A percentile compares a stretch with the other conserved stretches of the same genome.
These are phyloP conservation scores for Closterium sp. DNA, from an alignment of 139 green algal genomes.

Conservation along the genomic window DNA sequence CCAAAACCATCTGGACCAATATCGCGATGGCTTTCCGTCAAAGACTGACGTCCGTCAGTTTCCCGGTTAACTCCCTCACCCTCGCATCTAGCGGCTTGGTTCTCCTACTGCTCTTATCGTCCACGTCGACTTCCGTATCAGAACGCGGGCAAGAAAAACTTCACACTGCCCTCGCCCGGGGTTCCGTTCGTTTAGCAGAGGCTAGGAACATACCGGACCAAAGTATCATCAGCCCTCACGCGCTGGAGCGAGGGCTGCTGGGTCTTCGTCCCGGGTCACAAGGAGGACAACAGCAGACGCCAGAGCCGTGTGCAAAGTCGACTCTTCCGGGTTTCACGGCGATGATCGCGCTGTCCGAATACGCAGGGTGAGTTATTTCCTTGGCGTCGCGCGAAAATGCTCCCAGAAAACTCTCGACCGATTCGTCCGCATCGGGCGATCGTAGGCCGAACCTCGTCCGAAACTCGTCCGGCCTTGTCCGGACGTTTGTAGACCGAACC, in stretches of 20 bases:
- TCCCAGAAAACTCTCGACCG: too few species aligned
- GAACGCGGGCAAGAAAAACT: background rate
- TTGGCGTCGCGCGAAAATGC: too few species aligned
- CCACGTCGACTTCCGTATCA: background rate
- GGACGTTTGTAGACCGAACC: too few species aligned
- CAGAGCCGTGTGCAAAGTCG: background rate
- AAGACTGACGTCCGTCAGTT: background rate
- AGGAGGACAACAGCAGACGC: background rate
- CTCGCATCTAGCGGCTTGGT: background rate
- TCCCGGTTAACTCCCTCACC: background rate
- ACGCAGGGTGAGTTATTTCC: background rate
- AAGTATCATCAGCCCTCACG: background rate
- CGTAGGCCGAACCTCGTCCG: too few species aligned
- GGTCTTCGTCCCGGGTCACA: background rate
- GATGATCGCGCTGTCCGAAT: background rate
- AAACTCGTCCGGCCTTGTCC: too few species aligned
- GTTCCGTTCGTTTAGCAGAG: background rate
- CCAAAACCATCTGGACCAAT: too few species aligned
- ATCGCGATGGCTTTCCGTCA: background rate
- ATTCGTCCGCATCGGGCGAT: too few species aligned
- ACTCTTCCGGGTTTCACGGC: background rate
- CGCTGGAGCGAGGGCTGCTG: background rate
- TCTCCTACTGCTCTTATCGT: background rate
- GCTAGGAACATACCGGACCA: background rate
- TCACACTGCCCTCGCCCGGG: background rate